phyloP scores from a whole-genome alignment of 305 asterid genomes.

The Fraxinus sp. region DNA sequence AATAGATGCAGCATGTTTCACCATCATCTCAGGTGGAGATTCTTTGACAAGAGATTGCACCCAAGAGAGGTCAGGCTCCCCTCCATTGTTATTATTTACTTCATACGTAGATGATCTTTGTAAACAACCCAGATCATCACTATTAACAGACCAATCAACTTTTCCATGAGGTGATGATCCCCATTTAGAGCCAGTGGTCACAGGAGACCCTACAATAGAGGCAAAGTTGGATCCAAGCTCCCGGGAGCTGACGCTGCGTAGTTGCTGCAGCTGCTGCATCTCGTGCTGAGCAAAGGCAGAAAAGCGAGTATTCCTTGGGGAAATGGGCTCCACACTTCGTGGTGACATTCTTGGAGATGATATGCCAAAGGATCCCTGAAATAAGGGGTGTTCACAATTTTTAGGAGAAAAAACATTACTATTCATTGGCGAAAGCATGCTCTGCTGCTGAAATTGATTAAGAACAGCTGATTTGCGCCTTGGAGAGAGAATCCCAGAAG shows the following conservation, averaged over 20 bases:
- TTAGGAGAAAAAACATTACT: conserved; percentile 69
- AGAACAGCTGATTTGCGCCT: conserved; percentile 64
- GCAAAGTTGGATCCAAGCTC: conserved; percentile 13
- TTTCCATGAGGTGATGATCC: conserved; percentile 54
- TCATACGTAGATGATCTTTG: conserved; percentile 39
- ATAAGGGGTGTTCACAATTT: conserved; percentile 59
- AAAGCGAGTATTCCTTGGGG: conserved; percentile 71
- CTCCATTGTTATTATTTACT: conserved; percentile 26
- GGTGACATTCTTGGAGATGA: conserved; percentile 86
- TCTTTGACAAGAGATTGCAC: conserved; percentile 67
- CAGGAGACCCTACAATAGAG: conserved; percentile 42
- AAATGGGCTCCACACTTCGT: conserved; percentile 62
- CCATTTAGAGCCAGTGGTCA: conserved; percentile 51
- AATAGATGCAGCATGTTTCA: conserved; percentile 41
- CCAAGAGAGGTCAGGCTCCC: conserved; percentile 64
- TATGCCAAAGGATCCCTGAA: conserved; percentile 71
- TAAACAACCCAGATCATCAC: conserved; percentile 42
- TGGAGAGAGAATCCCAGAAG: conserved; percentile 64
- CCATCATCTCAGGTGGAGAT: conserved; percentile 75
- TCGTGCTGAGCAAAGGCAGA: conserved; percentile 62
- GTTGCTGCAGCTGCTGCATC: conserved; percentile 55
- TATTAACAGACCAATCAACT: conserved; percentile 59
- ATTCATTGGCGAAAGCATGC: conserved; percentile 62
- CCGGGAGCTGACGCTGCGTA: conserved; percentile 45
- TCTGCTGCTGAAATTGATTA: conserved; percentile 71